Evolutionary conservation across 164 flowering plant genomes (phyloP).

Genomic region (Vitis labrusca): DNA sequence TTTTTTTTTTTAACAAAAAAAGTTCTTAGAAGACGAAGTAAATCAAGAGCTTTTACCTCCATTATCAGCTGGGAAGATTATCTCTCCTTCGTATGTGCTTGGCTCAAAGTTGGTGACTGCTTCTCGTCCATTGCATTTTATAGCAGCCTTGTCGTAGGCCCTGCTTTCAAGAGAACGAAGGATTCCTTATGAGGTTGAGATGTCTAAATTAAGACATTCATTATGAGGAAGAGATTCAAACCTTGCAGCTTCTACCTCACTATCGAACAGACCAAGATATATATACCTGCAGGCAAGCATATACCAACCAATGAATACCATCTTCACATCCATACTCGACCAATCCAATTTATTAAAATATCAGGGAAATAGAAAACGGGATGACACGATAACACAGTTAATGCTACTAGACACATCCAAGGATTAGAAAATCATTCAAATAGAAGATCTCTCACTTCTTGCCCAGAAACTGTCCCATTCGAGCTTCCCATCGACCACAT

Average conservation of each 20-base stretch:
- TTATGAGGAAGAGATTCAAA: conserved; percentile 5
- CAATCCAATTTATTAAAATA: not conserved
- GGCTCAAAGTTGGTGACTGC: conserved; percentile 50
- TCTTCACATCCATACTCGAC: not conserved
- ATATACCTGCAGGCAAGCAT: conserved; percentile 38
- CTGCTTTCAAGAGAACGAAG: conserved; percentile 15
- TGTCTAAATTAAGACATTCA: conserved; percentile 2
- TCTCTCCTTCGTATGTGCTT: conserved; percentile 31
- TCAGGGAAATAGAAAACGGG: no score
- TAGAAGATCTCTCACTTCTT: conserved; percentile 34
- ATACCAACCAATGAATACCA: conserved; percentile 9
- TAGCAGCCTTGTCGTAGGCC: conserved; percentile 55
- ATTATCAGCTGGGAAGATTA: conserved; percentile 2
- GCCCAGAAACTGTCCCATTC: conserved; percentile 49
- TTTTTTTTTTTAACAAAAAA: not conserved
- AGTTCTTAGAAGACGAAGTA: not conserved
- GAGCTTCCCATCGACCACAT: conserved; percentile 59
- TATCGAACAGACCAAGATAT: conserved; percentile 47
- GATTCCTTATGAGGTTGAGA: not conserved
- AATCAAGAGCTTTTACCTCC: conserved; percentile 14
- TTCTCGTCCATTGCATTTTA: conserved; percentile 45
- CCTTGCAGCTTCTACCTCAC: conserved; percentile 54
- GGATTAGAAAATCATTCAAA: not conserved
- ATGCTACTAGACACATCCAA: not conserved
- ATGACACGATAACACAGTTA: no score